Conservation (phyloP, 495 filamentous ascomycete species). For the Lophium mytilinum region DNA sequence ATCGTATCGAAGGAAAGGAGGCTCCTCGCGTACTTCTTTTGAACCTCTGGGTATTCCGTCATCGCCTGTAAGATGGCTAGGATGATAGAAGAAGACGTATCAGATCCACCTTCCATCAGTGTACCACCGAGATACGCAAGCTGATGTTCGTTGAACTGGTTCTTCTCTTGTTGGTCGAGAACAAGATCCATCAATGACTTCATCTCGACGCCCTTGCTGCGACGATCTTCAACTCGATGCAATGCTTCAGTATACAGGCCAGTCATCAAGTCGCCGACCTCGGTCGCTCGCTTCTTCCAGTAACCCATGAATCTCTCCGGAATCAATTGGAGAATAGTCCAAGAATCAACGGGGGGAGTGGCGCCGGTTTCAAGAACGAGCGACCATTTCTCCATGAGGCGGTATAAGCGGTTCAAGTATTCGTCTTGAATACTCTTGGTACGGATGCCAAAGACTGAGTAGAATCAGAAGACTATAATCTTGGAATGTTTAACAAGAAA, state of each 20-base stretch:
- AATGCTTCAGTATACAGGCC: conserved; percentile 26
- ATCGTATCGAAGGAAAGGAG: not conserved
- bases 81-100: conserved; percentile 32
- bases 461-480: not conserved
- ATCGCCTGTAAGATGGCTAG: conserved; percentile 36
- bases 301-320: conserved; percentile 34
- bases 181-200: conserved; percentile 36
- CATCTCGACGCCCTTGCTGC: not conserved
- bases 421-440: conserved; percentile 25
- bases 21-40: conserved; percentile 3
- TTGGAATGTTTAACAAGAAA: not conserved
- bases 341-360: conserved; percentile 40
- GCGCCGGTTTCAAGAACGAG: conserved; percentile 37
- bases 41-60: conserved; percentile 31
- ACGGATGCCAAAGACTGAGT: conserved; percentile 35
- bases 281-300: conserved; percentile 28
- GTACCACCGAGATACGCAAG: conserved; percentile 33
- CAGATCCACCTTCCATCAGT: conserved; percentile 39
- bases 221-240: not conserved
- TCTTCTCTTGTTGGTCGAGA: conserved; percentile 34
- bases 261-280: conserved; percentile 34
- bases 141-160: conserved; percentile 31
- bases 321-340: conserved; percentile 33
- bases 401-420: conserved; percentile 33
- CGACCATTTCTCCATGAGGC: conserved; percentile 39